Base-by-base conservation (phyloP, 768 basidiomycete genomes). In the Mrakia blollopis region DNA sequence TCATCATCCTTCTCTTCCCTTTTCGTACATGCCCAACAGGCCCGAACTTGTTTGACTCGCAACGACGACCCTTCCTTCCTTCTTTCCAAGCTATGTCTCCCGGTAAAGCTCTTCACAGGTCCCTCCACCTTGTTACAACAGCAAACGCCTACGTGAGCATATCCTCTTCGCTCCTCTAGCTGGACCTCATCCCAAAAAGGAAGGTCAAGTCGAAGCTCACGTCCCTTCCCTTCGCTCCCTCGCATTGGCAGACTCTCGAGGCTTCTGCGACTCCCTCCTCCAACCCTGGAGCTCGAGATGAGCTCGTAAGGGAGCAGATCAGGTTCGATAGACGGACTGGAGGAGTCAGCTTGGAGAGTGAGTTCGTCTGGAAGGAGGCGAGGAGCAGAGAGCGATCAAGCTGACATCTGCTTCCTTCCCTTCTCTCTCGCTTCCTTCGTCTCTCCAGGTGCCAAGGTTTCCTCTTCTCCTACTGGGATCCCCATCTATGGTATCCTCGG, bases 401-500 rank as follows among this genome's bases (percentile, higher is more conserved):
- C 63, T 74, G 65, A 67, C 54, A 52, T 37, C 25, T 50, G 11
- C 18, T 50, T 57, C 61, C 16, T 6, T 41, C 10, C 63, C 23
- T 30, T 14, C 23, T 7, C 14, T 44, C 37, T 69, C n/a, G n/a
- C 60, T 41, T 21, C 63, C 18, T 47, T 47, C 61, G 28, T 47
- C 61, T 30, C 18, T 44, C 3, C 57, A 75, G 70, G 54, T 25
- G 57, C 50, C 21, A 28, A 68, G 37, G 32, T 54, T 21, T 57
- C 50, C 11, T 47, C 54, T 37, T 50, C 35, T 8, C 44, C 63
- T 14, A 35, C 50, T 13, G 65, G 67, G 3, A 52, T 50, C 13
- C 74, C 83, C 16, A 84, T 85, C 57, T 86, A 84, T 80, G 87
- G 86, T 60, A 83, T 87, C 37, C 81, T 87, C 72, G 87, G 87